Base-by-base conservation (phyloP, 345 rosid species). In the Salix suchowensis region DNA sequence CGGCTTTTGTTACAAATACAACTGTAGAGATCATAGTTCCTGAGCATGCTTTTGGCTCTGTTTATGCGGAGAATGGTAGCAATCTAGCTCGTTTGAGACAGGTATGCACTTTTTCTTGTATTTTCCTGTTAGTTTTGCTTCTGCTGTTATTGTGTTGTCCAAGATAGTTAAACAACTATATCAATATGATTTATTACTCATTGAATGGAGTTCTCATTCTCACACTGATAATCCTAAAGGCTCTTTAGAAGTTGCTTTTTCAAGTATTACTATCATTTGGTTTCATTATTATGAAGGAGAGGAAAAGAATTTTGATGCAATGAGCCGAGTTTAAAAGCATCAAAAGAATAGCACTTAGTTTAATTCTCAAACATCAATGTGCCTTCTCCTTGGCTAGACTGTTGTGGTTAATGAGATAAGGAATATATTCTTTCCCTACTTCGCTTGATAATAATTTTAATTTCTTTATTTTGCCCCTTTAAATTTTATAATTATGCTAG, bases 21-120 rank as follows among this genome's bases (percentile, higher is more conserved):
- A 93, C 94, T 2, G 91, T 95, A 10, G 98, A 93, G 87, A 90
- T 93, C 66, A 73, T 81, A 73, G 89, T 95, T 68, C 96, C 98
- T 65, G 96, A 90, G 67, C 78, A 79, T 77, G 87, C 91, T 74
- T 85, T 95, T 79, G 88, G 85, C 68, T 87, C 89, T 82, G 97
- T 95, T 61, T 91, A 87, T 85, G 98, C 98, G 78, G 97, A 90
- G 83, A 85, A 89, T 62, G 96, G 94, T 76, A 78, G 86, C 85
- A 93, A 90, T 88, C 89, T 93, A 77, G 77, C 87, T 77, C 91
- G 89, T 64, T 85, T 95, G 83, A 86, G 88, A 89, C 90, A 91
- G 94, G 94, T 91, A 80, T 34, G 54, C 21, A 16, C 54, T 50
- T 50, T 16, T 50, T 16, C 67, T 32, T 72, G 14, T 30, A 42